Evolutionary conservation across 2,329 filamentous ascomycete species (phyloP).

Genomic region (Fusarium bulbicola): DNA sequence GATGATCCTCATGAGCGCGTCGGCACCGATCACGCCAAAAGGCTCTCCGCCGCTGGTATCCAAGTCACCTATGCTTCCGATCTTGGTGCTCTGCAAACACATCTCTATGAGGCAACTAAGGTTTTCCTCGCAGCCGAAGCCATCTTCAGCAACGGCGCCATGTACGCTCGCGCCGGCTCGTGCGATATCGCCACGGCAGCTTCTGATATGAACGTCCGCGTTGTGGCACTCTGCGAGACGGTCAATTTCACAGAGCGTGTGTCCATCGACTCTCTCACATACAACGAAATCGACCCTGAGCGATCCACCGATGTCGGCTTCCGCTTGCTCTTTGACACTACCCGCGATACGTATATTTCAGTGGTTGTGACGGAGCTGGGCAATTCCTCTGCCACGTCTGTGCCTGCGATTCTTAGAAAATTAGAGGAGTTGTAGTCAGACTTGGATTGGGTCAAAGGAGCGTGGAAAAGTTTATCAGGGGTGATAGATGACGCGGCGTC

Average conservation of each 20-base stretch:
- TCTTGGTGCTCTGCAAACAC: conserved; percentile 78
- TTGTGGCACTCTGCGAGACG: conserved; percentile 91
- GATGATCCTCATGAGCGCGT: conserved; percentile 70
- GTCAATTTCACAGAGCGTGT: conserved; percentile 92
- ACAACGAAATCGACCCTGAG: conserved; percentile 88
- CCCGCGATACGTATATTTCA: conserved; percentile 84
- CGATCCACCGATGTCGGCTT: conserved; percentile 66
- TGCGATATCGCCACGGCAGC: conserved; percentile 87
- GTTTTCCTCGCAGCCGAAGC: conserved; percentile 91
- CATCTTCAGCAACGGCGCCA: conserved; percentile 92
- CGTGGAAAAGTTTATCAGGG: conserved; percentile 13
- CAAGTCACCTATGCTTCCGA: conserved; percentile 82
- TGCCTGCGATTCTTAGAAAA: conserved; percentile 70
- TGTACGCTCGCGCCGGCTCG: conserved; percentile 89
- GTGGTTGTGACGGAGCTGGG: conserved; percentile 94
- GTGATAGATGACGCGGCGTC: conserved; percentile 31
- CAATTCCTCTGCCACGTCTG: conserved; percentile 83
- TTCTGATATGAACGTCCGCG: conserved; percentile 76
- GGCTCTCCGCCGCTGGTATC: conserved; percentile 73
- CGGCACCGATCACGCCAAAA: conserved; percentile 71
- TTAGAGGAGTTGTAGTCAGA: conserved; percentile 62
- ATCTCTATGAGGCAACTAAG: conserved; percentile 73
- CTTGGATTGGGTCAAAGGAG: conserved; percentile 18
- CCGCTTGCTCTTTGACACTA: conserved; percentile 88
- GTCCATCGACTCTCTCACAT: conserved; percentile 89